Base-by-base conservation (phyloP, 2,329 filamentous ascomycete species). In the Coniochaeta hoffmannii region DNA sequence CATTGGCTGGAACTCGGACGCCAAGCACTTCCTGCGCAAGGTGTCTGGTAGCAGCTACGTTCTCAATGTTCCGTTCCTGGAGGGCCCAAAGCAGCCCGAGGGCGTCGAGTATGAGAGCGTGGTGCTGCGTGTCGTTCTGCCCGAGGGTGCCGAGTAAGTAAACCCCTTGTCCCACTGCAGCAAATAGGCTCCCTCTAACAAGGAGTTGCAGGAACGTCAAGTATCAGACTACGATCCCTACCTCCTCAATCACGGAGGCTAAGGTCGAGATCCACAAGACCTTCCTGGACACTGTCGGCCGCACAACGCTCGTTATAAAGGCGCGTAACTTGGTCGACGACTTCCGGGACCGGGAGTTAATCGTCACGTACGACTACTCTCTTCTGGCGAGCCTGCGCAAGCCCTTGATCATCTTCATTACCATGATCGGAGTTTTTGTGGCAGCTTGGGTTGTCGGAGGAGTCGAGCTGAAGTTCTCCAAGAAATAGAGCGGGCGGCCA, bases 301-400 rank as follows among this genome's bases (percentile, higher is more conserved):
- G 94, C 60, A 95, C 93, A 0, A 82, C 86, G 0, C 78, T 99
- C 58, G 86, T 81, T 53, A 79, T 99, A 65, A 88, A 87, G 59
- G 89, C 90, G 8, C 80, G 85, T 63, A 97, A 97, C 69, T 76
- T 97, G 53, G 89, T 95, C 1, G 94, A 99, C 64, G 94, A 97
- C 62, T 83, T 92, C 66, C 82, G 92, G 54, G 90, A 92, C 65
- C 85, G 89, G 31, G 86, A 94, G 61, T 71, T 97, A 22, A 76
- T 96, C 63, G 88, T 97, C 54, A 87, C 88, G 1, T 99, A 99
- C 71, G 89, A 96, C 60, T 90, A 94, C 67, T 83, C 92, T 1
- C 78, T 87, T 61, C 68, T 79, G 2, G 87, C 89, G 28, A 83
- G 82, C 36, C 81, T 96, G 64, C 85, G 91, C 65, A 99, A 99